phyloP scores from a whole-genome alignment of 345 rosid species.

The Camelina hispida region DNA sequence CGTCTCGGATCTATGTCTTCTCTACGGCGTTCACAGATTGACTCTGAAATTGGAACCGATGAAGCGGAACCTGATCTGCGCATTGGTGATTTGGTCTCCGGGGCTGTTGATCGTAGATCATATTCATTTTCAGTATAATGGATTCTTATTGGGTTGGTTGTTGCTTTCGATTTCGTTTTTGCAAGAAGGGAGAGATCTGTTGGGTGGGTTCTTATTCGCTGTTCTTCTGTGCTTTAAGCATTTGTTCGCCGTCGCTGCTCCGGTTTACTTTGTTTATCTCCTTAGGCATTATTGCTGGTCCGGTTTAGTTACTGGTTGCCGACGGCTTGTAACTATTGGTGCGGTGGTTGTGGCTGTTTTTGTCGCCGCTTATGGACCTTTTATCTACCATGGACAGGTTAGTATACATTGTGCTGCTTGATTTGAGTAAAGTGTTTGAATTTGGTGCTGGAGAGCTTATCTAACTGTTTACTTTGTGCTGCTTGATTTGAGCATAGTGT shows the following conservation, averaged over 20 bases:
- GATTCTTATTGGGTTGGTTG: constrained; percentile 77
- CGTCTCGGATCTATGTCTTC: constrained; percentile 67
- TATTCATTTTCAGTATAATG: constrained; percentile 94
- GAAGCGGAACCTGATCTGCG: constrained; percentile 59
- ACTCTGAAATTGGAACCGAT: constrained; percentile 43
- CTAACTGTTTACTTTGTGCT: neutral
- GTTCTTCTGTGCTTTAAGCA: constrained; percentile 88
- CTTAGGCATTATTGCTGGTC: constrained; percentile 85
- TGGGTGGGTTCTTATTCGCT: constrained; percentile 83
- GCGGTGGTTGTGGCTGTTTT: constrained; percentile 67
- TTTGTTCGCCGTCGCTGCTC: constrained; percentile 94
- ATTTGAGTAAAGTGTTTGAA: neutral
- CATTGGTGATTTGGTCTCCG: constrained; percentile 82
- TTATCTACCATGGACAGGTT: constrained; percentile 82
- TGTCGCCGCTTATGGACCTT: constrained; percentile 78
- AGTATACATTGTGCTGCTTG: neutral
- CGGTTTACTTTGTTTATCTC: constrained; percentile 84
- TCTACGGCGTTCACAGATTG: constrained; percentile 63
- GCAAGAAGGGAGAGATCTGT: constrained; percentile 75
- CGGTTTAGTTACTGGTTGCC: constrained; percentile 58
- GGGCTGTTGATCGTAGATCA: constrained; percentile 85
- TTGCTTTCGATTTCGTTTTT: constrained; percentile 80
- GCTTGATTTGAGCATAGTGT: neutral
- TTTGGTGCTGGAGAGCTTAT: neutral
- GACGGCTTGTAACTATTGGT: constrained; percentile 61